Conservation (phyloP, 768 basidiomycete species). For the Sporobolomyces pararoseus region DNA sequence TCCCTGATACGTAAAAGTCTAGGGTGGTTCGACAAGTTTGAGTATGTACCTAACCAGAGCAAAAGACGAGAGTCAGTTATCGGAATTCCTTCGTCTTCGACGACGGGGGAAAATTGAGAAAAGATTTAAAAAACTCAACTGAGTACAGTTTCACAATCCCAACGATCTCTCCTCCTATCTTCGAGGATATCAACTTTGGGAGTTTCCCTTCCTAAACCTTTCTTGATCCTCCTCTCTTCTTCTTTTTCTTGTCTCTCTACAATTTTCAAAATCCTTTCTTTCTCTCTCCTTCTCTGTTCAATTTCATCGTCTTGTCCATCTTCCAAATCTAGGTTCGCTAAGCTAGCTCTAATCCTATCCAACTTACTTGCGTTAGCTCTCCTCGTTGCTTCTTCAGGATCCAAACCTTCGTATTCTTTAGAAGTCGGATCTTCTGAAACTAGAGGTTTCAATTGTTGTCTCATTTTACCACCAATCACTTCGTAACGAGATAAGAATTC, state of each 20-base stretch:
- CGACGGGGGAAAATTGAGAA: background rate
- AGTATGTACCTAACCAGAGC: conserved; percentile 70
- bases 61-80: background rate
- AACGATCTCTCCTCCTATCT: conserved; percentile 61
- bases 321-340: conserved; percentile 37
- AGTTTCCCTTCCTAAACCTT: conserved; percentile 48
- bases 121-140: conserved; percentile 77
- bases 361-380: conserved; percentile 60
- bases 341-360: conserved; percentile 67
- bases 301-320: conserved; percentile 53
- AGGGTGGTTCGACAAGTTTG: conserved; percentile 97
- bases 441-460: conserved; percentile 54
- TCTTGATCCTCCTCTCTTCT: conserved; percentile 18
- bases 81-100: background rate
- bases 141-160: conserved; percentile 98
- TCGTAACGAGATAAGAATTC: conserved; percentile 92
- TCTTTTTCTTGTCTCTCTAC: conserved; percentile 50
- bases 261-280: conserved; percentile 38
- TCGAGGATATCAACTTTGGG: conserved; percentile 42
- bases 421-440: background rate
- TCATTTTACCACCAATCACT: conserved; percentile 79
- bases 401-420: conserved; percentile 57
- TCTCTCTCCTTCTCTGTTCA: conserved; percentile 36
- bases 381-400: conserved; percentile 47
- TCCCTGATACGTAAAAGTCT: conserved; percentile 71